Base-by-base conservation (phyloP, 768 basidiomycete species). In the Infundibulicybe gibba region DNA sequence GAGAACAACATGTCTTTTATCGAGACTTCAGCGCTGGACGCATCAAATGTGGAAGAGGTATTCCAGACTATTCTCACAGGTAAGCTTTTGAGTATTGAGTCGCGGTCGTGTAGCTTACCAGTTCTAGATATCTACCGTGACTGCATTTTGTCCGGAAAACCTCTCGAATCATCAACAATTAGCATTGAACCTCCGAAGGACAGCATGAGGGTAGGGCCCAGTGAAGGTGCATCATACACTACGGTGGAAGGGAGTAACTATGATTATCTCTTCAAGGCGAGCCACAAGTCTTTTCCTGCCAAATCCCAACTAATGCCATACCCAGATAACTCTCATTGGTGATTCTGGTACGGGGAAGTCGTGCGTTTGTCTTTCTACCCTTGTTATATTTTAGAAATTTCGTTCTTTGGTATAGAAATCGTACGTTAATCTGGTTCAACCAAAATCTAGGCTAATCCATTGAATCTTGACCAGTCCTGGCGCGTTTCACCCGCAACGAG, bases 261-360 rank as follows among this genome's bases (percentile, higher is more conserved):
- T 72, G 95, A 97, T 67, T 98, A 88, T 76, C 85, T 99, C 57
- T 97, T 98, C 86, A 97, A 99, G 82, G 95, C 94, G 43, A 30
- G 71, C 63, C 14, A 15, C 35, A 38, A 19, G 25, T 41, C n/a
- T n/a, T 34, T 5, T 15, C 30, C 33, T 33, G 38, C 34, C 37
- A 41, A 33, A 33, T 31, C 45, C 41, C 33, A 61, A 42, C 35
- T 52, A 16, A 46, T 31, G 45, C 31, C 44, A 45, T 48, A 32
- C 43, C 34, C 51, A 98, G 95, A 90, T 97, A 58, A 97, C 98
- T 59, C 82, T 99, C 55, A 97, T 98, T 74, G 95, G 95, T 64
- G 95, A 99, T 71, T 97, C 94, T 53, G 95, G 95, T 52, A 95
- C 98, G 63, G 95, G 95, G 66, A 99, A 99, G 80, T 95, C 93